Conservation (phyloP, 2,329 filamentous ascomycete species). For the Delphinella strobiligena region DNA sequence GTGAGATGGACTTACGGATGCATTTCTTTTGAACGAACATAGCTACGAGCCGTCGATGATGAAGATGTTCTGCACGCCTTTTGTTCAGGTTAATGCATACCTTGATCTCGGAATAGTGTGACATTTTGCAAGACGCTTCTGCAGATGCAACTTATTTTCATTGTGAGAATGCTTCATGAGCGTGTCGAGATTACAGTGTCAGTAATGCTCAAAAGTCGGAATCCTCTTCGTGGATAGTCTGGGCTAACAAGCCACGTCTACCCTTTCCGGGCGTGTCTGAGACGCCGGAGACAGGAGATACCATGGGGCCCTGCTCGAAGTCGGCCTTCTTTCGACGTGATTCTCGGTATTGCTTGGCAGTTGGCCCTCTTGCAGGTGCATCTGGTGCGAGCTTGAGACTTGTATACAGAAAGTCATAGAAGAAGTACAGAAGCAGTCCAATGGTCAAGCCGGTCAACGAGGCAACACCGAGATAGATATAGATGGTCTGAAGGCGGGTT, state of each 20-base stretch:
- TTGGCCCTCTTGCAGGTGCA: slow-evolving; percentile 11
- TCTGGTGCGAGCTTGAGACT: slow-evolving; percentile 12
- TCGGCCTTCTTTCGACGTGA: slow-evolving; percentile 15
- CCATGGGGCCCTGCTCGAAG: slow-evolving; percentile 11
- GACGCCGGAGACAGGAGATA: slow-evolving; percentile 15
- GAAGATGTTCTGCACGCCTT: too few relatives aligned
- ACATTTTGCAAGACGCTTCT: too few relatives aligned
- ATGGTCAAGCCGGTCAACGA: slow-evolving; percentile 53
- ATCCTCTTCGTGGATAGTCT: slow-evolving; percentile 61
- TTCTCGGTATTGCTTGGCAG: slow-evolving; percentile 21
- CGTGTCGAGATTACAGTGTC: too few relatives aligned
- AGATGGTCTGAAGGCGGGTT: slow-evolving; percentile 30
- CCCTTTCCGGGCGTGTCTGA: slow-evolving; percentile 21
- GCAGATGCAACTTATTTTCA: too few relatives aligned
- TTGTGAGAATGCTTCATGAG: too few relatives aligned
- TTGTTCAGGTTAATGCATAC: too few relatives aligned
- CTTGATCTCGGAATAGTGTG: too few relatives aligned
- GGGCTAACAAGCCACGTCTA: slow-evolving; percentile 43
- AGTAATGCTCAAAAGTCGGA: slow-evolving; percentile 33
- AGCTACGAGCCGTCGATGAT: too few relatives aligned
- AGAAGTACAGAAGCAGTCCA: slow-evolving; percentile 47
- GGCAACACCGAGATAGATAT: slow-evolving; percentile 53
- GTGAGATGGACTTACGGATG: too few relatives aligned
- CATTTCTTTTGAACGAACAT: too few relatives aligned
- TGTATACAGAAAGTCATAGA: slow-evolving; percentile 38